A percentile compares a stretch with the other conserved stretches of the same genome.
Evolutionary conservation across 2,329 filamentous ascomycete genomes (phyloP).

Genomic region (Pseudogymnoascus sp.): DNA sequence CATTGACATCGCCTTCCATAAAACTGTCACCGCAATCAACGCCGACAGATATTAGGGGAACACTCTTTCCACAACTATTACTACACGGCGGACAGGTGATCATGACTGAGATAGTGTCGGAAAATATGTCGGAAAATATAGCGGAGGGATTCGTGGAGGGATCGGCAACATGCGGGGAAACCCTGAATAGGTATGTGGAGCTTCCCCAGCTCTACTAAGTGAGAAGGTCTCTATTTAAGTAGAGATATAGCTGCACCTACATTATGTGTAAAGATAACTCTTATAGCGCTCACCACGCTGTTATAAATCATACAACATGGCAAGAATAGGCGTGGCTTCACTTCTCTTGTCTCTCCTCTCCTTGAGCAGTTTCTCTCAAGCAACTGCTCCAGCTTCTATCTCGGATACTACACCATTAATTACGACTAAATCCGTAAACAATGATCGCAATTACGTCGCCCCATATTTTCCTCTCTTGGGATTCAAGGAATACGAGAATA

Average conservation of each 20-base stretch:
- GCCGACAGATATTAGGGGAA: too few relatives aligned
- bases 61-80: too few relatives aligned
- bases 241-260: not conserved
- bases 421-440: slow-evolving; percentile 13
- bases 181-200: not conserved
- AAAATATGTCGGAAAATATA: not conserved
- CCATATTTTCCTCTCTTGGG: slow-evolving; percentile 19
- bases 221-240: not conserved
- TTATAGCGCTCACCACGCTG: not conserved
- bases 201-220: not conserved
- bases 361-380: not conserved
- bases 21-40: too few relatives aligned
- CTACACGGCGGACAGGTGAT: not conserved
- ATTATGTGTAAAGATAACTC: not conserved
- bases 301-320: not conserved
- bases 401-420: slow-evolving; percentile 14
- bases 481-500: slow-evolving; percentile 18
- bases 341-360: not conserved
- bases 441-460: slow-evolving; percentile 17
- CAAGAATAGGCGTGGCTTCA: not conserved
- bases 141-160: not conserved
- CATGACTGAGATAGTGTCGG: not conserved
- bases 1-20: too few relatives aligned
- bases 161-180: not conserved
- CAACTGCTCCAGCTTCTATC: not conserved